phyloP scores from a whole-genome alignment of 129 eudicot species.

The Lactuca sativa region DNA sequence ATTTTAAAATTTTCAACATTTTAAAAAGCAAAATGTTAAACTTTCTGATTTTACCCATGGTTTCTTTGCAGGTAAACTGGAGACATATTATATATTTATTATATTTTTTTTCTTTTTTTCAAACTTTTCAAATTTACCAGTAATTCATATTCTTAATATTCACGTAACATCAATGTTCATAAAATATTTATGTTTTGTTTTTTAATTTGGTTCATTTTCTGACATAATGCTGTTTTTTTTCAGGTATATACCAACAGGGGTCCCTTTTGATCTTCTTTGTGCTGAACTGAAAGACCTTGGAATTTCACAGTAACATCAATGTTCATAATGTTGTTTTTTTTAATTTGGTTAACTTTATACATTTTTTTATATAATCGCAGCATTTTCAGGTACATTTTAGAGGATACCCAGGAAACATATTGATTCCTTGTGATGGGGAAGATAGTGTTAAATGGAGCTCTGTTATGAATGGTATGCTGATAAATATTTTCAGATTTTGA shows the following conservation, averaged over 20 bases:
- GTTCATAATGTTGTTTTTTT: no score
- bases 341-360: no score
- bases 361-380: not conserved
- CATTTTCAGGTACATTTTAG: slow-evolving; percentile 83
- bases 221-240: slow-evolving; percentile 23
- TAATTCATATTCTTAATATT: no score
- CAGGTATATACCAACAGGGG: slow-evolving; percentile 98
- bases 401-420: slow-evolving; percentile 77
- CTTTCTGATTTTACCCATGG: not conserved
- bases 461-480: slow-evolving; percentile 64
- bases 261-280: slow-evolving; percentile 95
- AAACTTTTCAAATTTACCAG: no score
- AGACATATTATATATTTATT: no score
- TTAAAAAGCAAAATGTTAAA: not conserved
- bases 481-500: not conserved
- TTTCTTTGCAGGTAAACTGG: slow-evolving; percentile 62
- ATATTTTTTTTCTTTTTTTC: no score
- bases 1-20: not conserved
- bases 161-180: no score
- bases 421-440: slow-evolving; percentile 94
- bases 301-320: slow-evolving; percentile 92
- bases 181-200: not conserved
- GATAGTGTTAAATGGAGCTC: slow-evolving; percentile 97
- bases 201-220: slow-evolving; percentile 2
- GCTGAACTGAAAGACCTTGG: slow-evolving; percentile 98